Evolutionary conservation across 441 rosid genomes (phyloP), one percentile per base, ranked within the genome.

Genomic region (Pelargonium cotyledonis): DNA sequence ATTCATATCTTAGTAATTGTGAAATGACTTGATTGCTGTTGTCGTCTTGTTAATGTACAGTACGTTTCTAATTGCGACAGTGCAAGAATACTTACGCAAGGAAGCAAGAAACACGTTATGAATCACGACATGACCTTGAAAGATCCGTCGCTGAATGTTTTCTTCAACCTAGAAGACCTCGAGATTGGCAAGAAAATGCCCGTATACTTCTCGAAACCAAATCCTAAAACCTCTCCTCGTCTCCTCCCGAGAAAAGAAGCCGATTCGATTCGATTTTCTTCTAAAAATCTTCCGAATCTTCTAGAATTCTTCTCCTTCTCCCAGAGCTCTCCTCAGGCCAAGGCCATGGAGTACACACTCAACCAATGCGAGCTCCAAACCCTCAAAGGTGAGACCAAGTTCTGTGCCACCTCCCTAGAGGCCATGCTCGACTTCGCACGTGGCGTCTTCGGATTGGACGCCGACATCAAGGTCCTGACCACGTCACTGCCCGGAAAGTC

Each of bases 371-470:
- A 88, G 65, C 73, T 64, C 6, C 70, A 75, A 65, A 75, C 84
- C 63, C 35, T 80, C 18, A 68, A 75, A 74, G 92, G 88, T 62
- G 94, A 92, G 80, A 66, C 46, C 31, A 85, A 80, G 70, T 67
- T 76, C 46, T 90, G 98, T 68, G 86, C 80, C 2, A 85, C 91
- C 44, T 87, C 94, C 41, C 57, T 89, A 23, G 97, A 90, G 78
- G 84, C 92, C 63, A 80, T 90, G 91, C 80, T 90, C 31, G 96
- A 92, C 74, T 82, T 71, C 58, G 80, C 79, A n/a, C 79, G 75
- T 15, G 44, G 73, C 8, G 49, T 72, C 23, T 72, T 92, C 14
- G 96, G 92, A 35, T n/a, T n/a, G n/a, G 70, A 75, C 16, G 49
- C 80, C 29, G 41, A 65, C 0, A 60, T 88, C 69, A 75, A 72